Conservation (phyloP, 257 asterid genomes). For the Gentiana macrophylla region DNA sequence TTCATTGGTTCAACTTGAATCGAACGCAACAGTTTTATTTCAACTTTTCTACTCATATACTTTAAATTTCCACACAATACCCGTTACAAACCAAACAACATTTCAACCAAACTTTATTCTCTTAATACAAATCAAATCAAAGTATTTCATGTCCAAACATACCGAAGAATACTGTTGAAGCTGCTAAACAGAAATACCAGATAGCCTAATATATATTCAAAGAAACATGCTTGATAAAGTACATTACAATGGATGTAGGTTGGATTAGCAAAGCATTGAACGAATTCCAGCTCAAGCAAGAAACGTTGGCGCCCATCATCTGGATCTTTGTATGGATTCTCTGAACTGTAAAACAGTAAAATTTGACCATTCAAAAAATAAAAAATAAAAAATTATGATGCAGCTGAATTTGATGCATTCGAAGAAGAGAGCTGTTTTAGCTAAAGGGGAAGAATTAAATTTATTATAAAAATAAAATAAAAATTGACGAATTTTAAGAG, state of each 20-base stretch:
- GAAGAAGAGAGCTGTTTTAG: background rate
- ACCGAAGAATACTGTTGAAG: no score
- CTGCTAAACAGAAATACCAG: no score
- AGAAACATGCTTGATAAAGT: background rate
- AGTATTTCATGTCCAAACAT: no score
- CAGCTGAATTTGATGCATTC: no score
- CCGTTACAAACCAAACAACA: no score
- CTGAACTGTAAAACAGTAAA: conserved; percentile 29
- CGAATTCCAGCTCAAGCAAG: conserved; percentile 81
- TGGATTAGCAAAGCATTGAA: conserved; percentile 89
- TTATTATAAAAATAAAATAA: background rate
- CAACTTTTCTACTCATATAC: background rate
- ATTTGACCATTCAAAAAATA: background rate
- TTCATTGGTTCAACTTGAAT: no score
- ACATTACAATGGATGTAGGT: conserved; percentile 66
- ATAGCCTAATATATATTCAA: background rate
- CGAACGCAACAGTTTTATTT: no score
- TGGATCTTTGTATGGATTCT: conserved; percentile 55
- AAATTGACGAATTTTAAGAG: background rate
- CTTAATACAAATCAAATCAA: no score
- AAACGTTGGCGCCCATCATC: conserved; percentile 96
- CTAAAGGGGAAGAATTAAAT: background rate
- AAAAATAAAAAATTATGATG: background rate
- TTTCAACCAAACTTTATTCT: no score
- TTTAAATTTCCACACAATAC: background rate